Conservation (phyloP, 1,139 yeast genomes). For the Scheffersomyces segobiensis region DNA sequence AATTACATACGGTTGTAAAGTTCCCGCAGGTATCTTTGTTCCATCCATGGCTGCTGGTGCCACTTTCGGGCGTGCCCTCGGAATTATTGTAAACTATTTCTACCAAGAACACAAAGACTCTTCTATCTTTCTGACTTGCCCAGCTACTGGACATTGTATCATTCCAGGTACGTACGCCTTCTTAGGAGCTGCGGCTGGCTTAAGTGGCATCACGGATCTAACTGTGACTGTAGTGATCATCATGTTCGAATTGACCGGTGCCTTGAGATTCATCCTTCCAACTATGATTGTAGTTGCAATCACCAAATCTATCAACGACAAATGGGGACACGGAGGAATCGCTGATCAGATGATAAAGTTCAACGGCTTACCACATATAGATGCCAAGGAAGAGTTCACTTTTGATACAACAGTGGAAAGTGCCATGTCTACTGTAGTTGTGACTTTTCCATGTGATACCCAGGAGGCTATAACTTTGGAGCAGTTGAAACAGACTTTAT, state of each 20-base stretch:
- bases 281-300: slow-evolving; percentile 95
- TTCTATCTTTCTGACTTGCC: slow-evolving; percentile 49
- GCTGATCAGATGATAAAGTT: slow-evolving; percentile 93
- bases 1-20: slow-evolving; percentile 86
- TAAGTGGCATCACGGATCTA: slow-evolving; percentile 90
- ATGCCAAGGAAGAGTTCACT: slow-evolving; percentile 65
- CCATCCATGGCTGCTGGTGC: slow-evolving; percentile 98
- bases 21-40: slow-evolving; percentile 95
- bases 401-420: slow-evolving; percentile 55
- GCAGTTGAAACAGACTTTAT: slow-evolving; percentile 38
- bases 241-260: slow-evolving; percentile 96
- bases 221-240: slow-evolving; percentile 93
- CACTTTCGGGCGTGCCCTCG: slow-evolving; percentile 84
- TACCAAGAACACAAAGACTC: slow-evolving; percentile 45
- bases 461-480: slow-evolving; percentile 29
- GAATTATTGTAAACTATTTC: slow-evolving; percentile 63
- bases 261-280: slow-evolving; percentile 83
- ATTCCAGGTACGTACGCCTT: slow-evolving; percentile 95
- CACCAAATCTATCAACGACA: slow-evolving; percentile 77
- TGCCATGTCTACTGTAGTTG: slow-evolving; percentile 64
- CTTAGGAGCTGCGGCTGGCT: slow-evolving; percentile 95
- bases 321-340: slow-evolving; percentile 80
- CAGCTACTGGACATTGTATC: slow-evolving; percentile 52
- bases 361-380: slow-evolving; percentile 86
- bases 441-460: slow-evolving; percentile 47